Evolutionary conservation across 1,284 basidiomycete genomes (phyloP), one percentile per base, ranked within the genome.

Genomic region (Porodaedalea pini): DNA sequence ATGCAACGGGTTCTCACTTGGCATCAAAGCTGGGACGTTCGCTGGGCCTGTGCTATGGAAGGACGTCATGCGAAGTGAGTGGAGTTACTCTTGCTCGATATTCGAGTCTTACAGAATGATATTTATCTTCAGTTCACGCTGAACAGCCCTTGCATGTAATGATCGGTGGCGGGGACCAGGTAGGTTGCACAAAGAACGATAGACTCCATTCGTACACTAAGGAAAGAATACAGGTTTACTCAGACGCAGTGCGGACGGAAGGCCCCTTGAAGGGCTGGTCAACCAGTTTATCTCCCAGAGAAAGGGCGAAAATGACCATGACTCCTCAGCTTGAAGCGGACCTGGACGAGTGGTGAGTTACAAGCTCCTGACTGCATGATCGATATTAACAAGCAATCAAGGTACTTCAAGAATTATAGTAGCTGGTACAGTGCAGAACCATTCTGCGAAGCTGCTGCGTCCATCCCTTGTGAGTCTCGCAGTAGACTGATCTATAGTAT

Each of bases 101-200:
- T 57, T 13, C n/a, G 11, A 13, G n/a, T 21, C n/a, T 27, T 27
- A 36, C 31, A 47, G 17, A 13, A n/a, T 48, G 32, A 27, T 15
- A 40, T 10, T 23, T 11, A 8, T 8, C 8, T 19, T 21, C 48
- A 64, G 63, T 56, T 10, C 63, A 63, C 36, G 53, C 44, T 8
- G 49, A 61, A 23, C 32, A 48, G n/a, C 78, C 80, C 3, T 77
- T 78, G 67, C 80, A 81, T 64, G 73, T 74, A 15, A 62, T 73
- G 65, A 67, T 74, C n/a, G 73, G 73, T 15, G 73, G 73, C 19
- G 68, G 68, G n/a, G 68, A 69, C 47, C 69, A 68, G 61, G 58
- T 59, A 31, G 13, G 53, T n/a, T 8, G 13, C 21, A 43, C 8
- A 21, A 19, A 10, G 11, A 10, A 19, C 37, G 11, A 27, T 43